Conservation (phyloP, 2,329 filamentous ascomycete genomes). For the Aschersonia sp. region DNA sequence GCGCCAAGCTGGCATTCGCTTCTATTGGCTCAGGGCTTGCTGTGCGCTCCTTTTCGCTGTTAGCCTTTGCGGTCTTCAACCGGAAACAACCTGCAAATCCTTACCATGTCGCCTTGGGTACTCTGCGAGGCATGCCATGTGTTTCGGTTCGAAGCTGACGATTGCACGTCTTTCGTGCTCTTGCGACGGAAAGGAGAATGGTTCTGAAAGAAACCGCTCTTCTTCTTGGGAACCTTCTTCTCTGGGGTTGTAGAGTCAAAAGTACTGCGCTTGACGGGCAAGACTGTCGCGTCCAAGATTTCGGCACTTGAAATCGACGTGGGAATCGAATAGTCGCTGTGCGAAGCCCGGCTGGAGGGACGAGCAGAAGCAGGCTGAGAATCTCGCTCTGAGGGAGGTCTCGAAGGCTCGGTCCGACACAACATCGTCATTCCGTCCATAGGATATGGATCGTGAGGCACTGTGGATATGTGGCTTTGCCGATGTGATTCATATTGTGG, state of each 20-base stretch:
- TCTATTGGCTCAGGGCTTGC: slow-evolving; percentile 76
- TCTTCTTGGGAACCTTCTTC: slow-evolving; percentile 53
- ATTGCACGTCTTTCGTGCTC: slow-evolving; percentile 59
- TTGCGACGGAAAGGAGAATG: slow-evolving; percentile 87
- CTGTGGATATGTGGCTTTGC: slow-evolving; percentile 43
- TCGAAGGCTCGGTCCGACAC: slow-evolving; percentile 59
- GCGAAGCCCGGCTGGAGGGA: slow-evolving; percentile 73
- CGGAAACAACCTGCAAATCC: background rate
- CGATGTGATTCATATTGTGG: slow-evolving; percentile 35
- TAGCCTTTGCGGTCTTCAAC: background rate
- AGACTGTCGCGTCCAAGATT: slow-evolving; percentile 56
- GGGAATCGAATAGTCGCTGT: slow-evolving; percentile 81
- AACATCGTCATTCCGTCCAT: slow-evolving; percentile 97
- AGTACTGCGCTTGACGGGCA: slow-evolving; percentile 53
- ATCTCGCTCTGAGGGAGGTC: slow-evolving; percentile 41
- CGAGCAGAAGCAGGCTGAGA: slow-evolving; percentile 44
- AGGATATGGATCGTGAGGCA: slow-evolving; percentile 89
- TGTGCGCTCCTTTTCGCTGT: slow-evolving; percentile 23
- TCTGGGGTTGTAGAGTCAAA: slow-evolving; percentile 38
- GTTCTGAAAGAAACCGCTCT: slow-evolving; percentile 84
- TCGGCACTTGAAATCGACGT: slow-evolving; percentile 84
- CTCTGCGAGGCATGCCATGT: slow-evolving; percentile 38
- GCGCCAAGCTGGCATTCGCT: slow-evolving; percentile 78
- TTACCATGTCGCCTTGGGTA: slow-evolving; percentile 6
- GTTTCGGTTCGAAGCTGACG: slow-evolving; percentile 31